Conservation (phyloP, 2,329 filamentous ascomycete species). For the Trichoderma sp. region DNA sequence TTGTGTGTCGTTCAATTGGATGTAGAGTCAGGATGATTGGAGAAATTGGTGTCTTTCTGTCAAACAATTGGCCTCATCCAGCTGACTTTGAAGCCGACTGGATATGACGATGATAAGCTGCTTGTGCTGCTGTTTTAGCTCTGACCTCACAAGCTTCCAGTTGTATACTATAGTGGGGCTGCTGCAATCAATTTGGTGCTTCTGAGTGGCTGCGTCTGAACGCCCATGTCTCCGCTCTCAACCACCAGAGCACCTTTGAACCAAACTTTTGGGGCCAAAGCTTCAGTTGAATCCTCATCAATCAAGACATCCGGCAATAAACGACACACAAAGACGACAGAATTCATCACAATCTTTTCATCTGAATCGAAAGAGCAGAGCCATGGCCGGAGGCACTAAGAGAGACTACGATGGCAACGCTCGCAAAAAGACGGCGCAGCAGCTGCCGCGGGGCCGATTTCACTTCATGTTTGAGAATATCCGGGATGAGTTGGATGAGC, state of each 20-base stretch:
- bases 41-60: not conserved
- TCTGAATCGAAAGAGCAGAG: not conserved
- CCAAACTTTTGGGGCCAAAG: not conserved
- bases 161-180: conserved; percentile 4
- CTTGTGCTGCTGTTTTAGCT: not conserved
- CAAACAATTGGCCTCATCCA: no score
- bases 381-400: conserved; percentile 52
- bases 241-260: conserved; percentile 6
- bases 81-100: no score
- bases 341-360: no score
- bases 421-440: conserved; percentile 44
- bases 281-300: no score
- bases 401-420: conserved; percentile 56
- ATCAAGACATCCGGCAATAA: not conserved
- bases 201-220: conserved; percentile 7
- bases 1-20: no score
- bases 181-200: not conserved
- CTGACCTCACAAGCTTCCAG: conserved; percentile 9
- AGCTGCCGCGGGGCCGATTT: conserved; percentile 49
- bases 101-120: no score
- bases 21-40: no score
- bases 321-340: not conserved
- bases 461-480: conserved; percentile 83
- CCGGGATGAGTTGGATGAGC: conserved; percentile 85
- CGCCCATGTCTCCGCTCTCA: conserved; percentile 12